Evolutionary conservation across 257 asterid species (phyloP).

Genomic region (Scutellaria barbata): DNA sequence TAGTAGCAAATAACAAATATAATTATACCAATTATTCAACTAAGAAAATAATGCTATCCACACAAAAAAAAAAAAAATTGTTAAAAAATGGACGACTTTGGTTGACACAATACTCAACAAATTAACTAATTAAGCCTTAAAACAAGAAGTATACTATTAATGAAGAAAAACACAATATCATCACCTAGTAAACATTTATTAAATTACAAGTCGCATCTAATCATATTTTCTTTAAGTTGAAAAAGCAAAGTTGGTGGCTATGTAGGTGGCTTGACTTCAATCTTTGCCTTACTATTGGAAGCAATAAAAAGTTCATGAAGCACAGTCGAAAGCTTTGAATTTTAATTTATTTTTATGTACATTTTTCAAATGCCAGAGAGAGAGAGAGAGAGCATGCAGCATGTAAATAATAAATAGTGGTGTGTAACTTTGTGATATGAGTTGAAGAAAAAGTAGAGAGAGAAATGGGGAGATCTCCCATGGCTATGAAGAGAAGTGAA

Average conservation of each 20-base stretch:
- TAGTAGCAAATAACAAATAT: too few relatives aligned
- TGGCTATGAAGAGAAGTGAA: background rate
- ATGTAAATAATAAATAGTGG: too few relatives aligned
- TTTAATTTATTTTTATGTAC: too few relatives aligned
- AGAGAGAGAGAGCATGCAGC: too few relatives aligned
- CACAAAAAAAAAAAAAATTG: background rate
- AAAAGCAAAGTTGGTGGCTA: constrained; percentile 4
- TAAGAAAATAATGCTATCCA: too few relatives aligned
- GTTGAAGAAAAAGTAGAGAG: background rate
- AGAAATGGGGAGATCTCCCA: constrained; percentile 44
- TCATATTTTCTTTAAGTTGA: background rate
- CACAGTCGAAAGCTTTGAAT: too few relatives aligned
- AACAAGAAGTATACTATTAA: background rate
- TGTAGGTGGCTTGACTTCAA: background rate
- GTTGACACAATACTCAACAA: background rate
- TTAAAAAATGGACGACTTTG: background rate
- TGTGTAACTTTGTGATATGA: too few relatives aligned
- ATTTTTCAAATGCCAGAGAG: too few relatives aligned
- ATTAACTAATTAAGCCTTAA: background rate
- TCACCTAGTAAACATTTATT: constrained; percentile 31
- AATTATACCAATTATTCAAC: too few relatives aligned
- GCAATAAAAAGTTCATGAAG: background rate
- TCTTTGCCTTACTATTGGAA: constrained; percentile 15
- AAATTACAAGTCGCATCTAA: background rate
- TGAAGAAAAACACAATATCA: background rate